Evolutionary conservation across 768 basidiomycete species (phyloP).

Genomic region (Boletus eberwhitei): DNA sequence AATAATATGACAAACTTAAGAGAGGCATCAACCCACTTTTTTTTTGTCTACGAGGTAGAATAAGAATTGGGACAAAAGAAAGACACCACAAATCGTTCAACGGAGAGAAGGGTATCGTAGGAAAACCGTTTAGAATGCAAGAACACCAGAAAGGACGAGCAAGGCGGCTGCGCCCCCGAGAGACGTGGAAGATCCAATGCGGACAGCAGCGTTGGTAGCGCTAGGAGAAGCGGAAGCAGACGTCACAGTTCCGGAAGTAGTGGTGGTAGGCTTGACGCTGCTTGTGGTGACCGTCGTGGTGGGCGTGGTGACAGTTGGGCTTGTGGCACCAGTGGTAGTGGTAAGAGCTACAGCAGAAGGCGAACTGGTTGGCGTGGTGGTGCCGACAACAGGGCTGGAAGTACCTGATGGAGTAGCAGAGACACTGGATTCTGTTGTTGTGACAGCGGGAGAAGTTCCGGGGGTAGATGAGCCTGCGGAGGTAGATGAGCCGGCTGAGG

Average conservation of each 20-base stretch:
- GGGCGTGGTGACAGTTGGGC: slow-evolving; percentile 30
- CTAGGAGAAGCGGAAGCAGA: slow-evolving; percentile 19
- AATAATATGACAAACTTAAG: slow-evolving; percentile 21
- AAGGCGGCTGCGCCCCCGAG: slow-evolving; percentile 18
- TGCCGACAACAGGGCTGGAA: slow-evolving; percentile 3
- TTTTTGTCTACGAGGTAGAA: slow-evolving; percentile 6
- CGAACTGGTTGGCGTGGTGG: slow-evolving; percentile 10
- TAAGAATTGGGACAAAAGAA: neutral
- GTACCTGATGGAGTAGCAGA: slow-evolving; percentile 16
- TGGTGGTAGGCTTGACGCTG: slow-evolving; percentile 23
- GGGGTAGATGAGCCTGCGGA: slow-evolving; percentile 14
- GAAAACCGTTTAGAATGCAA: slow-evolving; percentile 15
- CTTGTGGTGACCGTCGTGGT: slow-evolving; percentile 35
- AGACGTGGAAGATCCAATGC: slow-evolving; percentile 20
- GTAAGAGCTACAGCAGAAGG: neutral
- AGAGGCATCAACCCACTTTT: slow-evolving; percentile 2
- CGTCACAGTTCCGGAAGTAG: slow-evolving; percentile 24
- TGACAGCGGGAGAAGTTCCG: neutral
- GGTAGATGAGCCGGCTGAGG: slow-evolving; percentile 8
- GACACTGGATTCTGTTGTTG: neutral
- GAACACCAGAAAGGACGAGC: slow-evolving; percentile 20
- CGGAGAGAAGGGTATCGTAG: slow-evolving; percentile 3
- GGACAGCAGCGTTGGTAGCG: slow-evolving; percentile 18
- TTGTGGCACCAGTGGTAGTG: slow-evolving; percentile 23
- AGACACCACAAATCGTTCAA: slow-evolving; percentile 8